These are phyloP conservation scores for Agroathelia rolfsii DNA, from an alignment of 1,284 basidiomycete species.

Conservation along the genomic window DNA sequence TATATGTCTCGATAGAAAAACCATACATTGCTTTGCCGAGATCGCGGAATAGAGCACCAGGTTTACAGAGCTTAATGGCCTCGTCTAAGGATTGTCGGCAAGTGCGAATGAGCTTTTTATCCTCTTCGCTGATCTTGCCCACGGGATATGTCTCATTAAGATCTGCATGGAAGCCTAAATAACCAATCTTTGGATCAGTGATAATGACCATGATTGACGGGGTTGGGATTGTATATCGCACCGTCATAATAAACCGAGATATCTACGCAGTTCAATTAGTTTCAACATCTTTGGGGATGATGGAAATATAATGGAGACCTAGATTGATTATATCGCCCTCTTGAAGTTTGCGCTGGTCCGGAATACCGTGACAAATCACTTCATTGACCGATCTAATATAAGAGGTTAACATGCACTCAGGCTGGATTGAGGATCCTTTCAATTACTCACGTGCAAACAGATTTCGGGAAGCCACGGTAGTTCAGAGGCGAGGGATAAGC, in stretches of 20 bases:
- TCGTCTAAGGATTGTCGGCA: conserved; percentile 78
- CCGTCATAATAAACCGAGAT: conserved; percentile 63
- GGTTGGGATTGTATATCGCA: conserved; percentile 17
- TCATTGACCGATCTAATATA: conserved; percentile 79
- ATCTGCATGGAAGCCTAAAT: conserved; percentile 77
- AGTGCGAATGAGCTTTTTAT: conserved; percentile 70
- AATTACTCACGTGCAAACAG: conserved; percentile 80
- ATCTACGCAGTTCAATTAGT: conserved; percentile 28
- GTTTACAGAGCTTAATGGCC: conserved; percentile 85
- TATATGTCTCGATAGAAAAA: conserved; percentile 11
- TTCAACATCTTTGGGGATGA: conserved; percentile 2
- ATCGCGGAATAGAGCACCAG: conserved; percentile 80
- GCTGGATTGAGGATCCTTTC: conserved; percentile 4
- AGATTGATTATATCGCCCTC: conserved; percentile 94
- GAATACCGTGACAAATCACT: conserved; percentile 95
- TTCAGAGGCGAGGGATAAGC: conserved; percentile 93
- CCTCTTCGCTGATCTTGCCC: conserved; percentile 77
- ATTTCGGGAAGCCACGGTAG: conserved; percentile 91
- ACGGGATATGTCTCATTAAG: conserved; percentile 89
- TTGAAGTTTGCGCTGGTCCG: conserved; percentile 75
- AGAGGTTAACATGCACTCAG: conserved; percentile 1
- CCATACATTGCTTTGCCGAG: conserved; percentile 74
- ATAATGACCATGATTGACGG: conserved; percentile 5
- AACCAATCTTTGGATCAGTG: not conserved
- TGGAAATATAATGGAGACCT: conserved; percentile 31